Conservation (phyloP, 805 yeast species). For the Lipomyces yamanashiensis region DNA sequence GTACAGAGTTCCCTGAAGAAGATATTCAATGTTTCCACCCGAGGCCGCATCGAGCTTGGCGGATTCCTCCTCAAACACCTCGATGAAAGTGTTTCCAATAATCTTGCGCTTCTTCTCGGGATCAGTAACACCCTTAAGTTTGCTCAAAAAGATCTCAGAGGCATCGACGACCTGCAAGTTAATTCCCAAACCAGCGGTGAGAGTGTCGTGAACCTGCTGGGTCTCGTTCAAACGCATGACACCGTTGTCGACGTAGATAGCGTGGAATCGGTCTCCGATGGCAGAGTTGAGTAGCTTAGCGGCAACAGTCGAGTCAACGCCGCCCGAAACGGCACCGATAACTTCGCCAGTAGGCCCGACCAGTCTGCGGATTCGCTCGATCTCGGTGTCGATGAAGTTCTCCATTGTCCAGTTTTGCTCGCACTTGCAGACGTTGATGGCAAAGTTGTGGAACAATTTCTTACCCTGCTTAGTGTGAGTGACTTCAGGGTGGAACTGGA, state of each 20-base stretch:
- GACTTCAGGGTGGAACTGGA: constrained; percentile 99
- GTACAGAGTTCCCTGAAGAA: constrained; percentile 95
- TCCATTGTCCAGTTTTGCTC: constrained; percentile 95
- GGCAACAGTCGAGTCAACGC: constrained; percentile 99
- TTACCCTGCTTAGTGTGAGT: constrained; percentile 95
- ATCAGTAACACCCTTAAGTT: constrained; percentile 91
- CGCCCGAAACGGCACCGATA: constrained; percentile 99
- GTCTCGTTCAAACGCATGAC: constrained; percentile 96
- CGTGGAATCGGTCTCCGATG: constrained; percentile 98
- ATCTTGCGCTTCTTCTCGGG: constrained; percentile 99
- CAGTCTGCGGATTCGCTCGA: constrained; percentile 82
- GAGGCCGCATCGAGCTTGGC: constrained; percentile 85
- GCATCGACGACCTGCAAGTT: constrained; percentile 95
- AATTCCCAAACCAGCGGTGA: constrained; percentile 92
- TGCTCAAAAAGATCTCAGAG: constrained; percentile 80
- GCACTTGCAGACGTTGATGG: constrained; percentile 86
- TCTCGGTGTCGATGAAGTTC: constrained; percentile 96
- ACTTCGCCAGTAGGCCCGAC: constrained; percentile 99
- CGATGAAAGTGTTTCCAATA: constrained; percentile 96
- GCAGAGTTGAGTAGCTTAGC: constrained; percentile 98
- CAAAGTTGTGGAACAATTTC: constrained; percentile 84
- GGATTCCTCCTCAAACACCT: constrained; percentile 95
- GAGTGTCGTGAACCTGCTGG: constrained; percentile 80
- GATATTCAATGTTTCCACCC: constrained; percentile 87
- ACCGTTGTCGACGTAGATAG: constrained; percentile 97